These are phyloP conservation scores for Colletotrichum sp. DNA, from an alignment of 2,329 filamentous ascomycete genomes.

Conservation along the genomic window DNA sequence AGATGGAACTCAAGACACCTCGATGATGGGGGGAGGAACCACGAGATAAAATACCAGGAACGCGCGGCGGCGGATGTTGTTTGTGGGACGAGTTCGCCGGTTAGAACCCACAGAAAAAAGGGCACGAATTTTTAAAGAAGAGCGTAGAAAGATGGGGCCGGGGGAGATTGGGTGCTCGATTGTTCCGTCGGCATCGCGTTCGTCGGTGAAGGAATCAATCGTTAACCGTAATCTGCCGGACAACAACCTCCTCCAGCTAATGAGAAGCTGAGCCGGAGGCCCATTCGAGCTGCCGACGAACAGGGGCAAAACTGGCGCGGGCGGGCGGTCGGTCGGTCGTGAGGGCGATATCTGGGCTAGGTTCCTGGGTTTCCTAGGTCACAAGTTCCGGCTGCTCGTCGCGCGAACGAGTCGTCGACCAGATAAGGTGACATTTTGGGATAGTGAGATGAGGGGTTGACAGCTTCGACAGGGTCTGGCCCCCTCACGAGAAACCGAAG, in stretches of 20 bases:
- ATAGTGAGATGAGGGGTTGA: background rate
- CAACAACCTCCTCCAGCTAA: background rate
- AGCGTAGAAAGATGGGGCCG: constrained; percentile 19
- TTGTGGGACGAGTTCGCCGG: constrained; percentile 6
- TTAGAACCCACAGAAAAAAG: constrained; percentile 17
- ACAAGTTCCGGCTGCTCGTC: background rate
- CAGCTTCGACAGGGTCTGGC: background rate
- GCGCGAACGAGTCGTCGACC: background rate
- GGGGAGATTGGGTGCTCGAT: background rate
- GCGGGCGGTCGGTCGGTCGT: background rate
- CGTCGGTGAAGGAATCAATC: background rate
- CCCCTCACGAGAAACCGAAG: background rate
- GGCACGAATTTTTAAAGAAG: constrained; percentile 18
- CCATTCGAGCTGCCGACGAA: background rate
- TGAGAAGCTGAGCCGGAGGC: background rate
- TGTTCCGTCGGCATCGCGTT: background rate
- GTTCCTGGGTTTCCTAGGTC: background rate
- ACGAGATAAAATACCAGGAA: background rate
- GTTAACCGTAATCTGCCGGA: background rate
- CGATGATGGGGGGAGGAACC: background rate
- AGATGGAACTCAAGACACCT: background rate
- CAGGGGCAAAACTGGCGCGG: background rate
- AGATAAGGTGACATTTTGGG: background rate
- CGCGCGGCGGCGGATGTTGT: background rate
- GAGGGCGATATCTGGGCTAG: background rate